phyloP scores from a whole-genome alignment of 768 basidiomycete species.

The Tremella mesenterica region DNA sequence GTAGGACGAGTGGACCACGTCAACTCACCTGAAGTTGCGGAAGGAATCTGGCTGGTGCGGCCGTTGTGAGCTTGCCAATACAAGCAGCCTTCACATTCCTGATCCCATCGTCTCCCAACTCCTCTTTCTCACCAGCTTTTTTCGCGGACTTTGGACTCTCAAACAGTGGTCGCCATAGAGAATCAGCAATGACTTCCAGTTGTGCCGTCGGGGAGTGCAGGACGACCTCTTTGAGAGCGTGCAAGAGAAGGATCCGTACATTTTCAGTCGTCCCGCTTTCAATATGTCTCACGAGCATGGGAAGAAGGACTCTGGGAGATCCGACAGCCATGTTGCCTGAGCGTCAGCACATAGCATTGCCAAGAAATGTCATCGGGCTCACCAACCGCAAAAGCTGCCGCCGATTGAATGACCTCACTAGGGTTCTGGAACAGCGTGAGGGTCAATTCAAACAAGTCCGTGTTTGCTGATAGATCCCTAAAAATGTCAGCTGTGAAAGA shows the following conservation, averaged over 20 bases:
- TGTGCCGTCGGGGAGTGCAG: slow-evolving; percentile 79
- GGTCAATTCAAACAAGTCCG: slow-evolving; percentile 65
- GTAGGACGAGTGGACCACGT: slow-evolving; percentile 56
- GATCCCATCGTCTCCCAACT: slow-evolving; percentile 65
- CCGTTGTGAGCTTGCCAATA: slow-evolving; percentile 86
- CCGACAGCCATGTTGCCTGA: slow-evolving; percentile 92
- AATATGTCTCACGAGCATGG: slow-evolving; percentile 65
- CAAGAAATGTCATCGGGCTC: too few species aligned
- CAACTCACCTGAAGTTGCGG: slow-evolving; percentile 75
- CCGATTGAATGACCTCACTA: slow-evolving; percentile 76
- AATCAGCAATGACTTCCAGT: slow-evolving; percentile 75
- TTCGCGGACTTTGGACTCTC: background rate
- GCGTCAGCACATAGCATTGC: background rate
- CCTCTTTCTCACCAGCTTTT: slow-evolving; percentile 51
- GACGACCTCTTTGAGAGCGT: slow-evolving; percentile 92
- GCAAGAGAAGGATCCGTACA: slow-evolving; percentile 71
- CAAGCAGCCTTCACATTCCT: slow-evolving; percentile 94
- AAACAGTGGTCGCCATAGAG: slow-evolving; percentile 86
- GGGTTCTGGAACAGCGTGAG: slow-evolving; percentile 67
- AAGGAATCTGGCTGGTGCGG: slow-evolving; percentile 80
- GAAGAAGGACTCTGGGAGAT: slow-evolving; percentile 76
- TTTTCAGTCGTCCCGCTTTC: slow-evolving; percentile 50
- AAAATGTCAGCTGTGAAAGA: background rate
- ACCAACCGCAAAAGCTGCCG: slow-evolving; percentile 92
- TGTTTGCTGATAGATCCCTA: slow-evolving; percentile 78